Evolutionary conservation across 371 early-diverging fungal genomes (phyloP), one percentile per base, ranked within the genome.

Genomic region (Neoconidiobolus thromboides): DNA sequence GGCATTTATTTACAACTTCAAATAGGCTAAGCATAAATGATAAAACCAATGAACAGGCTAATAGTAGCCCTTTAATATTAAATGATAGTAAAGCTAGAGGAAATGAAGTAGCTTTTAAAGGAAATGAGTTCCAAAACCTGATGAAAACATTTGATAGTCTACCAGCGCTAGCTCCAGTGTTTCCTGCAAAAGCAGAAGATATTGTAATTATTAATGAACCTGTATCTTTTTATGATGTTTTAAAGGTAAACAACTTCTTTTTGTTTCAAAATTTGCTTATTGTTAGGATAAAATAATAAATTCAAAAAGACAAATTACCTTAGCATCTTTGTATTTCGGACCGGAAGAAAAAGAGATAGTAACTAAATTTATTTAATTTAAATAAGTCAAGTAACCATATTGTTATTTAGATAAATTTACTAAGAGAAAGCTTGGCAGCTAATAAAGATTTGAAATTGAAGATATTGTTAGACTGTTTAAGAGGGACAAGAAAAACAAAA

Each of bases 381-480:
- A 26, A 6, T 43, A 26, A 26, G 26, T 7, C 26, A 12, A 49
- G 10, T 49, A 14, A 49, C 6, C 47, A 55, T 48, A 50, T 10
- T 4, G 37, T 56, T 10, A 12, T 41, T 43, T 65, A 83, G 83
- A 67, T 85, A 2, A 67, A 75, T 36, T 76, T 72, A 0, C 64
- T 88, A 26, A 67, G 74, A 10, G 60, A 65, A 41, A 85, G 88
- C 9, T 61, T 92, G 15, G 57, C 65, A 37, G 64, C 61, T 38
- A 74, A 75, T 9, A 71, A 73, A 0, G 57, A 59, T 1, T 70
- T 92, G 3, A 67, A 81, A 64, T 77, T 90, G 0, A 68, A 75
- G 39, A 70, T 96, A 6, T 70, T 95, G 40, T 67, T 94, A 36
- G 97, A 96, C 68, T 85, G 80, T 49, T 71, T 93, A 43, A 79